Conservation (phyloP, 2,329 filamentous ascomycete species). For the Fusarium armeniacum region DNA sequence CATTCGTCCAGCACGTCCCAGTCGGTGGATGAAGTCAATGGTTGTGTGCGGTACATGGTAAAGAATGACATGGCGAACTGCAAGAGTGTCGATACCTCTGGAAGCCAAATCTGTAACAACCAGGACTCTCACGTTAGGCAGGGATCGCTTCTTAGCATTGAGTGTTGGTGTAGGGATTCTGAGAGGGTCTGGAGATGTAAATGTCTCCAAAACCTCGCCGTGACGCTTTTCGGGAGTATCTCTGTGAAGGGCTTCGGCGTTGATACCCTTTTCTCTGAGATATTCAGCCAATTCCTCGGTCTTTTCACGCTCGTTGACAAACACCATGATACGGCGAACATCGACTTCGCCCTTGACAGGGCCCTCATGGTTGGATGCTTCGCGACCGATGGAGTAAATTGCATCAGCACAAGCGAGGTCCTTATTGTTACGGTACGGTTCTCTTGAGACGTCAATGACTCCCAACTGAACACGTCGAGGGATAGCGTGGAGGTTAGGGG, state of each 20-base stretch:
- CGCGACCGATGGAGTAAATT: slow-evolving; percentile 92
- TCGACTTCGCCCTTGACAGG: slow-evolving; percentile 69
- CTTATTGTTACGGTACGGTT: slow-evolving; percentile 96
- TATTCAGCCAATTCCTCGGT: slow-evolving; percentile 85
- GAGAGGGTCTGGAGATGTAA: slow-evolving; percentile 69
- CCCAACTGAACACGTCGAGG: slow-evolving; percentile 94
- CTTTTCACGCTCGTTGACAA: slow-evolving; percentile 95
- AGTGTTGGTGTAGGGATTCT: slow-evolving; percentile 51
- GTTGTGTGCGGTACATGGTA: slow-evolving; percentile 99
- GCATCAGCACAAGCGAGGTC: slow-evolving; percentile 93
- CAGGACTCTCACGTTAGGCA: slow-evolving; percentile 88
- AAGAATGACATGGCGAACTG: slow-evolving; percentile 90
- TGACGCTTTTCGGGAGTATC: slow-evolving; percentile 85
- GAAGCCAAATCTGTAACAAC: slow-evolving; percentile 95
- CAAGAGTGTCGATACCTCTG: slow-evolving; percentile 92
- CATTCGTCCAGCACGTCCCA: slow-evolving; percentile 94
- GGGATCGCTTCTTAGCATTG: slow-evolving; percentile 60
- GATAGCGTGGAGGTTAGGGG: slow-evolving; percentile 95
- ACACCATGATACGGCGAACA: slow-evolving; percentile 90
- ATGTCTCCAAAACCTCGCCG: slow-evolving; percentile 80
- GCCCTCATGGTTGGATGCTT: slow-evolving; percentile 72
- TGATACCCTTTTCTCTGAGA: slow-evolving; percentile 86
- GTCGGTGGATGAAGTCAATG: slow-evolving; percentile 97
- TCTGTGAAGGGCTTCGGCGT: slow-evolving; percentile 86
- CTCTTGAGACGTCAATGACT: slow-evolving; percentile 89